Base-by-base conservation (phyloP, 2,329 filamentous ascomycete species). In the Trichoderma atrobrunneum region DNA sequence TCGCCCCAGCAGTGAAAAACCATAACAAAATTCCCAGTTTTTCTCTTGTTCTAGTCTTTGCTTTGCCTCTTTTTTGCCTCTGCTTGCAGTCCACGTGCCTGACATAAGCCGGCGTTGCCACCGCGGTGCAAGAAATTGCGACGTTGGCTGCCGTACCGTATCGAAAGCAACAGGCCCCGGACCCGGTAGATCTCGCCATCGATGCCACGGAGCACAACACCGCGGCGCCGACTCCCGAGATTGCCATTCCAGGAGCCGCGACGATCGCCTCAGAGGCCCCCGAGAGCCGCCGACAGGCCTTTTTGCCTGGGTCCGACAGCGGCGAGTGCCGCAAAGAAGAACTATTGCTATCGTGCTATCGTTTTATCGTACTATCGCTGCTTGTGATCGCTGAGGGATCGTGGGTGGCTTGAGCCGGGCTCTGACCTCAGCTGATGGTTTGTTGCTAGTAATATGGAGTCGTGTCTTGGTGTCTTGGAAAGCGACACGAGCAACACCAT, bases 381-480 rank as follows among this genome's bases (percentile, higher is more conserved):
- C 24, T 34, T 43, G 39, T 43, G 39, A 39, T 61, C 30, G 59
- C 59, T 26, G 18, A 10, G 10, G 60, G 60, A 63, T 28, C 34
- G 34, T 2, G 60, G 48, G 60, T 62, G 60, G 60, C 60, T 63
- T 39, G 24, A 28, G 36, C 60, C 60, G 32, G 56, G 60, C 14
- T 69, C 66, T 69, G 66, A 69, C 66, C 66, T 69, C 66, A 69
- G 66, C 66, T 69, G 66, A 69, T 69, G 56, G 39, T 10, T 14
- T 30, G 36, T 48, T 48, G 39, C 43, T 66, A 66, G 30, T 36
- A 18, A 34, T 56, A 62, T 62, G 60, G 32, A 39, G 57, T 34
- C n/a, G 30, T 32, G 30, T 32, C 57, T 34, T 60, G 57, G 30
- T 32, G 30, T 32, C 57, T 34, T 60, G 57, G n/a, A 51, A 14